Conservation (phyloP, 2,329 filamentous ascomycete genomes). For the Fusarium sp. region DNA sequence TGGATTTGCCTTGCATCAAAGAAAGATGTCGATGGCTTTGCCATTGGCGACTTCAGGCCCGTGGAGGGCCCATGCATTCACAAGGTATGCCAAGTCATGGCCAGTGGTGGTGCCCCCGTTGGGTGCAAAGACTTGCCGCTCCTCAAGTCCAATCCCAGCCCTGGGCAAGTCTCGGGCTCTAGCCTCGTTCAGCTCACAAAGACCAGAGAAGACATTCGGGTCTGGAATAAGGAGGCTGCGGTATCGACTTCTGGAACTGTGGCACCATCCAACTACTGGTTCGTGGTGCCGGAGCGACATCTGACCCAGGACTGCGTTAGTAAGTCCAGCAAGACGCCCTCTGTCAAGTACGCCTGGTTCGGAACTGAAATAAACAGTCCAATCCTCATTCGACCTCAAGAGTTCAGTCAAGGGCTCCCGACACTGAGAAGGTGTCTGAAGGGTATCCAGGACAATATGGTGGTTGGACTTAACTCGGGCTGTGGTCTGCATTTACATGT, state of each 20-base stretch:
- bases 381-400: slow-evolving; percentile 26
- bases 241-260: background rate
- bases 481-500: slow-evolving; percentile 44
- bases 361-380: slow-evolving; percentile 42
- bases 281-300: slow-evolving; percentile 34
- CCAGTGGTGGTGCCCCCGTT: slow-evolving; percentile 28
- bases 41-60: slow-evolving; percentile 21
- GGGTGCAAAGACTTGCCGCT: slow-evolving; percentile 24
- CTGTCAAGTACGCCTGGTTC: slow-evolving; percentile 36
- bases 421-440: slow-evolving; percentile 31
- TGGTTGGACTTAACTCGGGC: slow-evolving; percentile 39
- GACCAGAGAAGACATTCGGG: slow-evolving; percentile 22
- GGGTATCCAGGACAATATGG: slow-evolving; percentile 26
- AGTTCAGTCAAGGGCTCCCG: slow-evolving; percentile 35
- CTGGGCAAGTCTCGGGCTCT: slow-evolving; percentile 8
- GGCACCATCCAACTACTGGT: slow-evolving; percentile 31
- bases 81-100: slow-evolving; percentile 38
- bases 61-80: slow-evolving; percentile 17
- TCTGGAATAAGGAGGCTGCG: slow-evolving; percentile 30
- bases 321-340: slow-evolving; percentile 25
- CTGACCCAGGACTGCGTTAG: slow-evolving; percentile 31
- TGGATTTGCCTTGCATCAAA: slow-evolving; percentile 24
- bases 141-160: slow-evolving; percentile 6
- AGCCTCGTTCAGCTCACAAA: slow-evolving; percentile 19
- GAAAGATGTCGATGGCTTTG: slow-evolving; percentile 14